A percentile compares a stretch with the other conserved stretches of the same genome.
phyloP scores from a whole-genome alignment of 2,329 filamentous ascomycete genomes.

The Aspergillus flavus region DNA sequence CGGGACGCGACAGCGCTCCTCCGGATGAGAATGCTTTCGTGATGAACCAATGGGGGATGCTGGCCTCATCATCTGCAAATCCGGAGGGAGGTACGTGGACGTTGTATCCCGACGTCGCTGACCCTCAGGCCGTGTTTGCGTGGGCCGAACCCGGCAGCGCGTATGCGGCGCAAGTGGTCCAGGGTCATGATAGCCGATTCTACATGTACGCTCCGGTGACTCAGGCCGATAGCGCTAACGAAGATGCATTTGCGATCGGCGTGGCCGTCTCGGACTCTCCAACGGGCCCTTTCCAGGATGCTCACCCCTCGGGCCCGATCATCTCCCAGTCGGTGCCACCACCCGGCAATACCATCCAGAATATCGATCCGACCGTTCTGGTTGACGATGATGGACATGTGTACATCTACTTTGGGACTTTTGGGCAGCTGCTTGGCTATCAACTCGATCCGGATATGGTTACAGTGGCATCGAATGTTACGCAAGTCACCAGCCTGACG shows the following conservation, averaged over 20 bases:
- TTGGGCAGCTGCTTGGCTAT: slow-evolving; percentile 3
- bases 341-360: slow-evolving; percentile 3
- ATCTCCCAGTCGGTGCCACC: slow-evolving; percentile 6
- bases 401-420: slow-evolving; percentile 8
- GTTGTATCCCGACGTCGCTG: slow-evolving; percentile 1
- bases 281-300: slow-evolving; percentile 2
- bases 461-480: not conserved
- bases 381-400: slow-evolving; percentile 8
- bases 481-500: not conserved
- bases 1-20: slow-evolving; percentile 1
- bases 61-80: not conserved
- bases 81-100: slow-evolving; percentile 1
- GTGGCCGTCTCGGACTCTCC: slow-evolving; percentile 1
- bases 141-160: slow-evolving; percentile 1
- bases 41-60: slow-evolving; percentile 7
- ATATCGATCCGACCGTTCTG: slow-evolving; percentile 7
- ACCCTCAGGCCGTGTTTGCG: not conserved
- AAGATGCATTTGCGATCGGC: slow-evolving; percentile 6
- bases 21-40: slow-evolving; percentile 2
- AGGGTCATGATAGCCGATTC: slow-evolving; percentile 2
- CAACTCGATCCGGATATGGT: slow-evolving; percentile 7
- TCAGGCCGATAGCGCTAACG: not conserved
- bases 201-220: slow-evolving; percentile 7
- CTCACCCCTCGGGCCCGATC: slow-evolving; percentile 7
- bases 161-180: slow-evolving; percentile 5